Evolutionary conservation across 2,329 filamentous ascomycete genomes (phyloP).

Genomic region (Furcasterigmium sp.): DNA sequence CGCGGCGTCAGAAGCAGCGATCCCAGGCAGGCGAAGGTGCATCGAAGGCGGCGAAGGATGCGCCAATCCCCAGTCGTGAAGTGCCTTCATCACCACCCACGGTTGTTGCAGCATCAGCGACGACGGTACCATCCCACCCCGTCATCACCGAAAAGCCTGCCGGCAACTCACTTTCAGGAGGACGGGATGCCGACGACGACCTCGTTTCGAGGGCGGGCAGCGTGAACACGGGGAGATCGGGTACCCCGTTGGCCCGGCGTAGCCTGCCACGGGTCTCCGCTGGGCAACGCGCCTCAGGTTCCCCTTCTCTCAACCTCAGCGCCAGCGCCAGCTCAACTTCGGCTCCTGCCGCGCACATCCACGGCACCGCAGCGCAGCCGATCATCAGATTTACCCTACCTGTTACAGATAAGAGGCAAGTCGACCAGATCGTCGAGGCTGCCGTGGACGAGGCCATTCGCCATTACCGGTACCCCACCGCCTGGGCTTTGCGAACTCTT

Average conservation of each 20-base stretch:
- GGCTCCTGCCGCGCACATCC: neutral
- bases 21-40: no score
- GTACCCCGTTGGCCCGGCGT: constrained; percentile 9
- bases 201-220: constrained; percentile 7
- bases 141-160: constrained; percentile 5
- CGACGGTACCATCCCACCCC: neutral
- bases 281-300: constrained; percentile 7
- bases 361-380: constrained; percentile 10
- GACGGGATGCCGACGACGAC: constrained; percentile 7
- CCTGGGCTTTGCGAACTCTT: constrained; percentile 54
- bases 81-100: no score
- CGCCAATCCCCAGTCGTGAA: no score
- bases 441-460: constrained; percentile 55
- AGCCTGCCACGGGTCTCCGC: constrained; percentile 11
- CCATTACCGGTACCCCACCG: constrained; percentile 54
- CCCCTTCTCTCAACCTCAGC: constrained; percentile 4
- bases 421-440: constrained; percentile 48
- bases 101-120: no score
- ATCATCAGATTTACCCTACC: neutral
- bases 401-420: constrained; percentile 32
- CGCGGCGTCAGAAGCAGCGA: constrained; percentile 5
- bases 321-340: no score
- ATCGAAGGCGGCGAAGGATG: no score
- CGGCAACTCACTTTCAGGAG: constrained; percentile 7
- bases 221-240: constrained; percentile 1